Percentiles rank a stretch among this genome's conserved stretches.
Evolutionary conservation across 2,329 filamentous ascomycete genomes (phyloP).

Genomic region (Fonsecaea monophora): DNA sequence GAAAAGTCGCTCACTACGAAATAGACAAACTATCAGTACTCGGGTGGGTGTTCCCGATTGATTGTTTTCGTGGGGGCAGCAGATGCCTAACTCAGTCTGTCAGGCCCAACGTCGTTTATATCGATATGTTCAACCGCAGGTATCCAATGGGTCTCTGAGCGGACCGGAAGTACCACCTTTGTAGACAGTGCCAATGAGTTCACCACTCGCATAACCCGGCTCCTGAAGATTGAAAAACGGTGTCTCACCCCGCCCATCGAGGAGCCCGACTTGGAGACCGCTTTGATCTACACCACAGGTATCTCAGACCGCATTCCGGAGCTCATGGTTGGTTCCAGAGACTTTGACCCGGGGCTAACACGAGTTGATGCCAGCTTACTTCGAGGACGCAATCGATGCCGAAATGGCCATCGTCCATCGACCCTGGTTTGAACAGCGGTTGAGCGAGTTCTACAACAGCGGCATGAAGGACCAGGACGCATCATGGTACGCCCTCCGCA

Average conservation of each 20-base stretch:
- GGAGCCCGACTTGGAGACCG: not conserved
- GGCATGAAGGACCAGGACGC: not conserved
- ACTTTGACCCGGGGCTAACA: not conserved
- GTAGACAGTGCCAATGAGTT: not conserved
- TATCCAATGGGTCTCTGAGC: not conserved
- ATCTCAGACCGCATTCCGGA: not conserved
- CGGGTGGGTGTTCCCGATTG: not conserved
- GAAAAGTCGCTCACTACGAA: not conserved
- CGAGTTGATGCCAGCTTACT: constrained; percentile 1
- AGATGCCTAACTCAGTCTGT: not conserved
- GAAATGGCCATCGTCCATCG: constrained; percentile 11
- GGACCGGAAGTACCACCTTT: not conserved
- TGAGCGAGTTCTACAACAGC: not conserved
- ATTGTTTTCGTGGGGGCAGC: no score
- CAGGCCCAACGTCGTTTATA: not conserved
- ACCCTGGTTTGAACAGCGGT: constrained; percentile 11
- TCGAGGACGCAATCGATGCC: not conserved
- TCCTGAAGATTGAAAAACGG: not conserved
- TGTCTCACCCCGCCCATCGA: not conserved
- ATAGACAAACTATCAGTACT: not conserved
- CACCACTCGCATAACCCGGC: not conserved
- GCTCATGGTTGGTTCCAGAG: no score
- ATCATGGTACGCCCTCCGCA: constrained; percentile 3
- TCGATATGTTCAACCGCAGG: not conserved
- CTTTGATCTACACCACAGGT: not conserved